Conservation (phyloP, 2,329 filamentous ascomycete genomes). For the Hymenotorrendiella dingleyae region DNA sequence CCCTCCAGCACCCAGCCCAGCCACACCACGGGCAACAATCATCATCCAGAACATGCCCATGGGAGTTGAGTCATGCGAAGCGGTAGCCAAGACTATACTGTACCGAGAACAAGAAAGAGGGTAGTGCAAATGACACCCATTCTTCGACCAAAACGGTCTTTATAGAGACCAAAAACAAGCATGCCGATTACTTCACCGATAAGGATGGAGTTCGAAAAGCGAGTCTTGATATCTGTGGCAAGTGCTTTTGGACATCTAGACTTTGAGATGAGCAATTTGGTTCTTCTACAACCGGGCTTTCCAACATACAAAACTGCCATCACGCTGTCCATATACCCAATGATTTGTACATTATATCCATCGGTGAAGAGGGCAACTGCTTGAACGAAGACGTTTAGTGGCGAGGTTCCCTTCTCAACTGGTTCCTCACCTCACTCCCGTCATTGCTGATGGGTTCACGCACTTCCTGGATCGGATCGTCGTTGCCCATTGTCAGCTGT, state of each 20-base stretch:
- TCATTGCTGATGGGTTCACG: not conserved
- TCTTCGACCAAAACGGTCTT: constrained; percentile 42
- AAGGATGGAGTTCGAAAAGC: constrained; percentile 49
- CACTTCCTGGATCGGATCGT: not conserved
- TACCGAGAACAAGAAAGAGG: constrained; percentile 31
- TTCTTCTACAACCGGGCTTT: no score
- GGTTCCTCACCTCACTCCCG: not conserved
- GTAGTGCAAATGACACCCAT: constrained; percentile 43
- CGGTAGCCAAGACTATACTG: not conserved
- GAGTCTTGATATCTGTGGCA: constrained; percentile 19
- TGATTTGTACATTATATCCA: constrained; percentile 35
- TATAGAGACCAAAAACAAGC: constrained; percentile 44
- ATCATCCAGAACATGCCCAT: constrained; percentile 38
- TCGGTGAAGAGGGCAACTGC: constrained; percentile 35
- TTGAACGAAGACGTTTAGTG: constrained; percentile 32
- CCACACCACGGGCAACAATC: constrained; percentile 38
- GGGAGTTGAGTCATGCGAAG: not conserved
- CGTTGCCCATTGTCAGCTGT: not conserved
- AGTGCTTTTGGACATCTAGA: not conserved
- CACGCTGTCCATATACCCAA: constrained; percentile 32
- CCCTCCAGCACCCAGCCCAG: constrained; percentile 37
- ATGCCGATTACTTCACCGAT: constrained; percentile 52
- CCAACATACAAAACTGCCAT: constrained; percentile 29
- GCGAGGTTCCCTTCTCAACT: constrained; percentile 14
- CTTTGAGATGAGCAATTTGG: not conserved